Percentiles rank a stretch among this genome's conserved stretches.
Evolutionary conservation across 371 early-diverging fungal species (phyloP).

Genomic region (Mucor piriformis): DNA sequence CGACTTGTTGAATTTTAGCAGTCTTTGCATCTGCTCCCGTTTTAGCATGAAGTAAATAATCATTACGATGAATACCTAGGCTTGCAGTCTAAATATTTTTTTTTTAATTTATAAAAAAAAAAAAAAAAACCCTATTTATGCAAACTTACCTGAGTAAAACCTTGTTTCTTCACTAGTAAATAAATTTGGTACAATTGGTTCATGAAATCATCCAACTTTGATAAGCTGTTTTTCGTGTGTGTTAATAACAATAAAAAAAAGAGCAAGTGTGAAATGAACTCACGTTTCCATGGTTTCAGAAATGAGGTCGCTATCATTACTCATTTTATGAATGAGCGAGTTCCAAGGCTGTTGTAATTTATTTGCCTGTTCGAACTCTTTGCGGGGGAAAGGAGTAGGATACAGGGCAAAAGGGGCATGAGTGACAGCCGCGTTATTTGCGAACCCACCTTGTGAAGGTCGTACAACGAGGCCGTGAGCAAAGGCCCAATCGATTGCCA

Average conservation of each 20-base stretch:
- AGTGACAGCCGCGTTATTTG: slow-evolving; percentile 51
- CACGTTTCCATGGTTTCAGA: slow-evolving; percentile 74
- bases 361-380: slow-evolving; percentile 75
- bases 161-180: slow-evolving; percentile 59
- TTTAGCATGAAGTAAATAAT: slow-evolving; percentile 86
- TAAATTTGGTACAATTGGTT: slow-evolving; percentile 80
- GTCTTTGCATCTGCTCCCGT: slow-evolving; percentile 38
- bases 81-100: slow-evolving; percentile 53
- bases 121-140: too few species aligned
- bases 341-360: slow-evolving; percentile 84
- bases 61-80: slow-evolving; percentile 90
- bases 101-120: too few species aligned
- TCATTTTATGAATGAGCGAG: slow-evolving; percentile 77
- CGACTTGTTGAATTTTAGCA: slow-evolving; percentile 86
- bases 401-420: slow-evolving; percentile 91
- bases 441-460: slow-evolving; percentile 41
- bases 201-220: slow-evolving; percentile 85
- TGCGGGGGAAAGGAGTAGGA: slow-evolving; percentile 85
- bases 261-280: background rate
- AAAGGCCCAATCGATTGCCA: slow-evolving; percentile 80
- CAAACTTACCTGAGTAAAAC: slow-evolving; percentile 63
- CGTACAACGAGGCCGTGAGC: slow-evolving; percentile 81
- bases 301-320: slow-evolving; percentile 79
- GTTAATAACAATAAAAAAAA: slow-evolving; percentile 1
- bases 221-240: too few species aligned